Base-by-base conservation (phyloP, 1,284 basidiomycete species). In the Pterulicium gracile region DNA sequence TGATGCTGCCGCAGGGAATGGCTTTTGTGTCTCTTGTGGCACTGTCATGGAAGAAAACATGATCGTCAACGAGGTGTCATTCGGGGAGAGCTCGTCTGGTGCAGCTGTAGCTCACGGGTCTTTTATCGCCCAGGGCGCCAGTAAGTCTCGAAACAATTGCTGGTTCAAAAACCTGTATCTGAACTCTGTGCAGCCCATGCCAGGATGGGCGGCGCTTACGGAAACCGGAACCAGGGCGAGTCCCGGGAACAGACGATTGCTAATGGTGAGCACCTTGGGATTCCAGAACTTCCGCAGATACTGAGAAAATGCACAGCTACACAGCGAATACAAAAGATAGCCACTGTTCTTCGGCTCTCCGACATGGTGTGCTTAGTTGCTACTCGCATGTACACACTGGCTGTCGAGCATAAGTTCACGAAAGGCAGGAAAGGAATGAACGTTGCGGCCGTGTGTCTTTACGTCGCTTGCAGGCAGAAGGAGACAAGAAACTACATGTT, bases 101-200 rank as follows among this genome's bases (percentile, higher is more conserved):
- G 91, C 92, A 10, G 92, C 95, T 1, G 89, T 96, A 68, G 93
- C 97, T 0, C 89, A 95, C 59, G 96, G 96, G 15, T 86, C 88
- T 13, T 96, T 90, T 59, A 88, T 99, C n/a, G 88, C 80, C 1
- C 84, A 90, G 55, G 87, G 90, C 49, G 82, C 92, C 47, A 94
- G 94, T 97, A 57, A 62, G 89, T 78, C 19, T n/a, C 42, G 35
- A 21, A 44, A 13, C 47, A n/a, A n/a, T n/a, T n/a, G n/a, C n/a
- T n/a, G 27, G 36, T 45, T 20, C 24, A 39, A 2, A 17, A 12
- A 43, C 24, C 27, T 35, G 20, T 21, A 47, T 50, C 40, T 49
- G 42, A 43, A 43, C 3, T 46, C 5, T 46, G n/a, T 47, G 5
- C 52, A 92, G 88, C 87, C 0, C 81, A 81, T 55, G 87, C 89